These are phyloP conservation scores for Solanum chiquidenum DNA, from an alignment of 257 asterid species.

Conservation along the genomic window DNA sequence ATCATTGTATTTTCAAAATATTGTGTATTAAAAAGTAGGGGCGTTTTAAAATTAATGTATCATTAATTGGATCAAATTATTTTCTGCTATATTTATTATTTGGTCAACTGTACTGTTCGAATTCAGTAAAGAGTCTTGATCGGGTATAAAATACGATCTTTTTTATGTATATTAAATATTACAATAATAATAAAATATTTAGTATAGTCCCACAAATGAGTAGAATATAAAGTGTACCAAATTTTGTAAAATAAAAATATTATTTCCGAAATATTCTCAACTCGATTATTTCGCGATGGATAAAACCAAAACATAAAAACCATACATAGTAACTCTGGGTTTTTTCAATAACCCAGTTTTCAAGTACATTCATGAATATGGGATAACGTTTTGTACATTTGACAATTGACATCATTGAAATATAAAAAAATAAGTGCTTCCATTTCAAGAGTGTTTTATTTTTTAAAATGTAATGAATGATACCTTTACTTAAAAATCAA, in stretches of 20 bases:
- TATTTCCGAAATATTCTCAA: not conserved
- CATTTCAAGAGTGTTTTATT: not conserved
- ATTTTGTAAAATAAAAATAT: too few relatives aligned
- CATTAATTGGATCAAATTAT: not conserved
- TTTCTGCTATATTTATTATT: not conserved
- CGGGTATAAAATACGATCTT: not conserved
- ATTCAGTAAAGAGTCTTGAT: not conserved
- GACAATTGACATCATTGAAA: not conserved
- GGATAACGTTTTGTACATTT: not conserved
- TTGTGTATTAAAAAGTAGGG: not conserved
- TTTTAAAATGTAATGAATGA: not conserved
- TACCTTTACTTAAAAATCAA: not conserved
- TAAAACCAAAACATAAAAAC: too few relatives aligned
- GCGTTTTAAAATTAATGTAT: not conserved
- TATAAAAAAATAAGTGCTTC: not conserved
- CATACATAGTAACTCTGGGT: not conserved
- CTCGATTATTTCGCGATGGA: too few relatives aligned
- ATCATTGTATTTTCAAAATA: not conserved
- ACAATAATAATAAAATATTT: too few relatives aligned
- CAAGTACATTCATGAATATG: not conserved
- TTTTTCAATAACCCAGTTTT: not conserved
- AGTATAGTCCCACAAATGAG: not conserved
- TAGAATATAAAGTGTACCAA: too few relatives aligned
- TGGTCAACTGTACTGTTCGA: not conserved
- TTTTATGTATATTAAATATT: too few relatives aligned